Base-by-base conservation (phyloP, 1,139 yeast genomes). In the Candida neerlandica region DNA sequence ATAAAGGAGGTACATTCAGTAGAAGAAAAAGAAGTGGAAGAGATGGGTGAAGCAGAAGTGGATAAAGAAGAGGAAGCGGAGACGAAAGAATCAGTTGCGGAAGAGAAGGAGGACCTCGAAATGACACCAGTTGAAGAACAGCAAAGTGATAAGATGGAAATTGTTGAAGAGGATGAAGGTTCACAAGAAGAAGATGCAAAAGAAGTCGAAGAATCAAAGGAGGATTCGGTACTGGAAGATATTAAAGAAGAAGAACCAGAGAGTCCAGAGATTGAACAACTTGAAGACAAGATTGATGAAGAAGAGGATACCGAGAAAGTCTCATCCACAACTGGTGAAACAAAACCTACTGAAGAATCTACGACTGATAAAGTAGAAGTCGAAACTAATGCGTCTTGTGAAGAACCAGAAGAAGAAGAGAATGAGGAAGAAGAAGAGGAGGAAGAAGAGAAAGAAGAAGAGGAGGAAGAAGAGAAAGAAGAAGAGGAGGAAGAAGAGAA, bases 211-310 rank as follows among this genome's bases (percentile, higher is more conserved):
- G 48, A 41, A 11, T 27, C 29, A 32, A 18, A 45, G 26, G 29
- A 10, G n/a, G 29, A 5, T 12, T n/a, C 16, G 29, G 39, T 34
- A 29, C 5, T 32, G 12, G 14, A 23, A 14, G 29, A 14, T 42
- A 16, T 4, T 49, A 35, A 9, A 33, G 15, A 35, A 5, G 56
- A 51, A 14, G 48, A 44, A 26, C 38, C 39, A 21, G 51, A 50
- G 16, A 29, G 42, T 15, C 45, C 41, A 29, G 55, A 53, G 16
- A 43, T 39, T 15, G 46, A 38, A 10, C 29, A 11, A 6, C 30
- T 23, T n/a, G 38, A 39, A 5, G 46, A 23, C 15, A 38, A 46
- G 30, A 35, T 12, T 16, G 40, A 44, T 11, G 18, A 29, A 15
- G 40, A 23, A n/a, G 23, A 41, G 2, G 32, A 29, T 7, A 45